Conservation (phyloP, 768 basidiomycete species). For the Tubosaeta sp. region DNA sequence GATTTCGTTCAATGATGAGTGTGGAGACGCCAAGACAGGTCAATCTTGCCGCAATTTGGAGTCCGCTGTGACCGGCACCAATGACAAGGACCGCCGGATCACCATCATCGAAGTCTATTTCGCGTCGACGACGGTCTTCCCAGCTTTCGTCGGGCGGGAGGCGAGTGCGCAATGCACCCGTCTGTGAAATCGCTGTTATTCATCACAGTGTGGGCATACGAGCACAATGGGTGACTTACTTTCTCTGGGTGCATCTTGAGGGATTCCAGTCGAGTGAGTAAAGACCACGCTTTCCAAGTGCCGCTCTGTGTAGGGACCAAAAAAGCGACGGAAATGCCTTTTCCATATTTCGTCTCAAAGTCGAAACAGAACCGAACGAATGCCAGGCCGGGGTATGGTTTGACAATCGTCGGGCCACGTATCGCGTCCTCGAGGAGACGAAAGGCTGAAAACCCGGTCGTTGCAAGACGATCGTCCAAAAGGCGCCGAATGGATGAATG, state of each 20-base stretch:
- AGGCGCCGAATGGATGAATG: conserved; percentile 32
- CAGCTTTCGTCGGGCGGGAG: conserved; percentile 46
- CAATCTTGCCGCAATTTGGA: conserved; percentile 59
- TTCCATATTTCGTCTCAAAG: conserved; percentile 48
- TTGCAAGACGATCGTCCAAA: conserved; percentile 34
- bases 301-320: conserved; percentile 39
- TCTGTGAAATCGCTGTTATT: conserved; percentile 1
- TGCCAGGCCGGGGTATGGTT: conserved; percentile 46
- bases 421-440: conserved; percentile 22
- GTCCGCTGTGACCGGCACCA: conserved; percentile 63
- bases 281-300: conserved; percentile 55
- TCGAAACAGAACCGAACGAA: conserved; percentile 57
- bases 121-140: conserved; percentile 40
- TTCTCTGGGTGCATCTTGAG: conserved; percentile 51
- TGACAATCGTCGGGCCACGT: conserved; percentile 31
- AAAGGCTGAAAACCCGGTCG: conserved; percentile 15
- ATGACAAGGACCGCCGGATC: conserved; percentile 58
- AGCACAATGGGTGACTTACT: conserved; percentile 10
- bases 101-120: conserved; percentile 40
- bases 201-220: too few species aligned
- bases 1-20: conserved; percentile 51
- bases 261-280: conserved; percentile 57
- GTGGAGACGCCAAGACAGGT: conserved; percentile 49
- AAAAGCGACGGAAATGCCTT: conserved; percentile 49
- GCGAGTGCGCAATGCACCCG: conserved; percentile 38